Evolutionary conservation across 78 protist genomes (phyloP).

Genomic region (Dictyostelium citrinum): DNA sequence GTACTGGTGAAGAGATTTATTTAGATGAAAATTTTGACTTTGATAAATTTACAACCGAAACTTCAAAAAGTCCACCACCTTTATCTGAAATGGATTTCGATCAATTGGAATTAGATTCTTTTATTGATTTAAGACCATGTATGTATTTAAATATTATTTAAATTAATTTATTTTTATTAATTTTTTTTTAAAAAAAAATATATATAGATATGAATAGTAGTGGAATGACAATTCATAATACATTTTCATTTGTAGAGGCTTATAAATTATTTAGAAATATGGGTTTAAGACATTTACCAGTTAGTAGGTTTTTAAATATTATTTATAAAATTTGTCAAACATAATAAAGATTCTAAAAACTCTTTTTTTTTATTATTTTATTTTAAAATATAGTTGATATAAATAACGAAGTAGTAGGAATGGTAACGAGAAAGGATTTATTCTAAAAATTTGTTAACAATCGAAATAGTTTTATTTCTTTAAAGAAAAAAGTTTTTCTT

Average conservation of each 20-base stretch:
- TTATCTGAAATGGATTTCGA: slow-evolving; percentile 21
- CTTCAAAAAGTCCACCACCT: slow-evolving; percentile 33
- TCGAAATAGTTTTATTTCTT: too few relatives aligned
- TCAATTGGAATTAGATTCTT: slow-evolving; percentile 21
- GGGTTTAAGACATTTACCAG: slow-evolving; percentile 79
- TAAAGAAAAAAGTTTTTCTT: too few relatives aligned
- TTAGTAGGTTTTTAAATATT: slow-evolving; percentile 27
- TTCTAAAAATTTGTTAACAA: slow-evolving; percentile 12
- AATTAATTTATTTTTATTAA: neutral
- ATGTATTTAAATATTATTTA: neutral
- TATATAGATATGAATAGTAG: slow-evolving; percentile 75
- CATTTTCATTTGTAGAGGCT: slow-evolving; percentile 69
- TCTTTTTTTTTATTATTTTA: too few relatives aligned
- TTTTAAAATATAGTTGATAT: slow-evolving; percentile 29
- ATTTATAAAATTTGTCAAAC: too few relatives aligned
- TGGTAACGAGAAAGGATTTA: slow-evolving; percentile 67
- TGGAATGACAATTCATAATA: slow-evolving; percentile 61
- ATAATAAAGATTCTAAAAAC: too few relatives aligned
- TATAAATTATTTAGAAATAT: slow-evolving; percentile 72
- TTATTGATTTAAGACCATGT: slow-evolving; percentile 64
- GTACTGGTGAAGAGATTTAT: slow-evolving; percentile 19
- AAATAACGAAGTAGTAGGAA: slow-evolving; percentile 67
- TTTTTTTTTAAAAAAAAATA: neutral
- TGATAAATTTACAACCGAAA: slow-evolving; percentile 12
- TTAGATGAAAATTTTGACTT: slow-evolving; percentile 38